Conservation (phyloP, 805 yeast species). For the Yamadazyma kitorensis region DNA sequence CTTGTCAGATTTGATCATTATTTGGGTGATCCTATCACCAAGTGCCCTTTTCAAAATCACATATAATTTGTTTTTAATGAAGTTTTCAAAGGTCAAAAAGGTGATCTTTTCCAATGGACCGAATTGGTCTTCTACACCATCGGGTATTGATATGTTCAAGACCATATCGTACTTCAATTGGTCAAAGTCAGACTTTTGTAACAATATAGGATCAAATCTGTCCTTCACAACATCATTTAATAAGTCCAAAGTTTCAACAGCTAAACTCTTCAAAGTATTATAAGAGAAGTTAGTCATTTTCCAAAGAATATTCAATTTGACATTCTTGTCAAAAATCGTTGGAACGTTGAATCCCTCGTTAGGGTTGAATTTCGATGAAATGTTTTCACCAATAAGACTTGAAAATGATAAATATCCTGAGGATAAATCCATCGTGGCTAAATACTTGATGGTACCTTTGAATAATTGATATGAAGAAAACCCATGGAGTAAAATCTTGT, state of each 20-base stretch:
- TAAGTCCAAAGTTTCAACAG: slow-evolving; percentile 62
- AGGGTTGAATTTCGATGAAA: slow-evolving; percentile 41
- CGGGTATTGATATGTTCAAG: slow-evolving; percentile 50
- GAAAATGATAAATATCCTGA: slow-evolving; percentile 68
- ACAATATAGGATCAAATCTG: slow-evolving; percentile 74
- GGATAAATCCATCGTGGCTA: slow-evolving; percentile 76
- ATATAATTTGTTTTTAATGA: slow-evolving; percentile 57
- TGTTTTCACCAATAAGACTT: slow-evolving; percentile 48
- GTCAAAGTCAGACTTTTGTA: slow-evolving; percentile 54
- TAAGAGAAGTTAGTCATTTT: slow-evolving; percentile 74
- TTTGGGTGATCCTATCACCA: slow-evolving; percentile 45
- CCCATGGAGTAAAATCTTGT: slow-evolving; percentile 76
- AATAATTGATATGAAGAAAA: slow-evolving; percentile 91
- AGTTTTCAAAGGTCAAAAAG: slow-evolving; percentile 67
- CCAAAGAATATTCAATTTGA: slow-evolving; percentile 78
- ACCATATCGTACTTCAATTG: slow-evolving; percentile 65
- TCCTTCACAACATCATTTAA: slow-evolving; percentile 80
- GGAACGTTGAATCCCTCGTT: slow-evolving; percentile 68
- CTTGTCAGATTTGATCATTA: slow-evolving; percentile 31
- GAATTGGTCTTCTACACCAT: slow-evolving; percentile 44
- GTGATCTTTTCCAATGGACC: slow-evolving; percentile 72
- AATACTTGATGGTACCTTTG: slow-evolving; percentile 78
- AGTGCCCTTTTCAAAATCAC: slow-evolving; percentile 56
- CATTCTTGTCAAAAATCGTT: slow-evolving; percentile 69
- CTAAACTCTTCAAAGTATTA: slow-evolving; percentile 57